Conservation (phyloP, 1,139 yeast species). For the Yamadazyma conglobata region DNA sequence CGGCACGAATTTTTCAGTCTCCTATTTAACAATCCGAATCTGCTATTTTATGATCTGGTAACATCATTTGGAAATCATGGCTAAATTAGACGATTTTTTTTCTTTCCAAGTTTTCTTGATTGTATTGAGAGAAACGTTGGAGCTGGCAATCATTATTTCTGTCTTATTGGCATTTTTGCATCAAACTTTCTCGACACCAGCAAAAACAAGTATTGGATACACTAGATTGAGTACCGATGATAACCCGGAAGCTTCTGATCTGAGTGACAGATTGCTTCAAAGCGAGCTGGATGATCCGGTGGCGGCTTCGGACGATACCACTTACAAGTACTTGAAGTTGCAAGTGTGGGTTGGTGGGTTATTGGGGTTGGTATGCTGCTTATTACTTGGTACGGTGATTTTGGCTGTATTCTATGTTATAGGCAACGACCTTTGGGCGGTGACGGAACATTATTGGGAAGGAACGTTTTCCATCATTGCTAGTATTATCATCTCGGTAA, state of each 20-base stretch:
- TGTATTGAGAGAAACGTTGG: conserved; percentile 44
- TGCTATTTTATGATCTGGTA: no score
- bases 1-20: conserved; percentile 2
- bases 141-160: conserved; percentile 45
- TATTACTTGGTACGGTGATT: conserved; percentile 35
- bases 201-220: conserved; percentile 1
- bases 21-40: background rate
- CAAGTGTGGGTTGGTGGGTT: conserved; percentile 47
- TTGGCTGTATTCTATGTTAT: conserved; percentile 34
- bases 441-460: conserved; percentile 48
- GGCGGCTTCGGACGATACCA: no score
- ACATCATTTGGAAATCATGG: conserved; percentile 18
- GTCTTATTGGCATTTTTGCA: conserved; percentile 42
- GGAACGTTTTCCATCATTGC: conserved; percentile 44
- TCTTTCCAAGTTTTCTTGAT: conserved; percentile 46
- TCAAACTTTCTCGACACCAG: conserved; percentile 23
- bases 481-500: conserved; percentile 40
- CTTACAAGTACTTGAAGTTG: conserved; percentile 22
- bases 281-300: no score
- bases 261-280: conserved; percentile 4
- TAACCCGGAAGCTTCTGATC: background rate
- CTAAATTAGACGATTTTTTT: conserved; percentile 31
- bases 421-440: conserved; percentile 42
- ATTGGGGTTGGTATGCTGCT: conserved; percentile 35
- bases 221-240: background rate